Conservation (phyloP, 225 moss, liverwort and hornwort genomes). For the Pleurozium schreberi region DNA sequence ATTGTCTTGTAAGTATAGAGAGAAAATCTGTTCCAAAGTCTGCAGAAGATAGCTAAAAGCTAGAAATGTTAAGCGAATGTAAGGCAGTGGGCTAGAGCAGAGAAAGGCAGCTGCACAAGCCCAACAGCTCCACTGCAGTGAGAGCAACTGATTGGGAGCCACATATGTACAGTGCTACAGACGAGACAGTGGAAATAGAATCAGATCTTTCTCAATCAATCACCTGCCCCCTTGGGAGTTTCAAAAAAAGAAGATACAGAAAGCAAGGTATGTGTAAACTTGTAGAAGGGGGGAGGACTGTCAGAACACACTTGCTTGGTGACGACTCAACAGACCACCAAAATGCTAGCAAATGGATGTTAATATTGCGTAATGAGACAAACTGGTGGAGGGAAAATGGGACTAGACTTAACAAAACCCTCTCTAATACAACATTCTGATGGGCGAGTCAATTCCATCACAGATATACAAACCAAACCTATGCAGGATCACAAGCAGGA, state of each 20-base stretch:
- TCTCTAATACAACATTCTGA: conserved; percentile 29
- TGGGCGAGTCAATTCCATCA: conserved; percentile 1
- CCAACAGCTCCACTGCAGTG: neutral
- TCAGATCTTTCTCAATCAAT: conserved; percentile 17
- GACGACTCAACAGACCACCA: conserved; percentile 22
- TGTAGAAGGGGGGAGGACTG: conserved; percentile 9
- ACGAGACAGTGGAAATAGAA: neutral
- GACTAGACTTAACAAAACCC: neutral
- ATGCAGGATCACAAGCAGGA: neutral
- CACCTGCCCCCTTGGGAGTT: conserved; percentile 15
- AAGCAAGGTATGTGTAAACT: neutral
- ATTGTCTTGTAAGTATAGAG: neutral
- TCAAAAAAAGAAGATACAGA: neutral
- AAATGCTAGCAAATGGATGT: conserved; percentile 35
- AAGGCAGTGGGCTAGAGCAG: neutral
- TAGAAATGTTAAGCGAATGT: conserved; percentile 1
- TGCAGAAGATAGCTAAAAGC: neutral
- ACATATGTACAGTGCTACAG: conserved; percentile 23
- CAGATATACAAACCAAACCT: conserved; percentile 46
- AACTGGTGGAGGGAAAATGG: conserved; percentile 20
- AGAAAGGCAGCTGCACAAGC: neutral
- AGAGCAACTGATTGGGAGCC: neutral
- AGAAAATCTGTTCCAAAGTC: neutral
- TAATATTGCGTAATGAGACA: conserved; percentile 32
- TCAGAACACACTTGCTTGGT: conserved; percentile 12